Conservation (phyloP, 2,329 filamentous ascomycete species). For the Fusarium chlamydosporum region DNA sequence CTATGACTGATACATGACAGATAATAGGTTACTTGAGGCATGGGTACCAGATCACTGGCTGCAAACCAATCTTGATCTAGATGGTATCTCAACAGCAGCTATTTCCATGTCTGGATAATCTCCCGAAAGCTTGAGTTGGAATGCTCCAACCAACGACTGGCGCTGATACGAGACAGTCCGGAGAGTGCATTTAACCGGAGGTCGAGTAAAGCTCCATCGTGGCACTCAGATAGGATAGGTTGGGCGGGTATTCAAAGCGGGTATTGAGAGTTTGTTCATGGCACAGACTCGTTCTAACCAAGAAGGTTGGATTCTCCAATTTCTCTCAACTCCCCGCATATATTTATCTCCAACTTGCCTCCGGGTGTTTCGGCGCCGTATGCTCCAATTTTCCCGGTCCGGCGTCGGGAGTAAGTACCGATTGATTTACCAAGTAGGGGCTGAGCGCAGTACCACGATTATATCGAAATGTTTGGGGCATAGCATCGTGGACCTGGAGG, state of each 20-base stretch:
- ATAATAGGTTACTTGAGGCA: too few species aligned
- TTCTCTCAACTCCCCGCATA: conserved; percentile 6
- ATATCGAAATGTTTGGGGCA: background rate
- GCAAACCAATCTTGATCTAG: background rate
- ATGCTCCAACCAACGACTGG: conserved; percentile 9
- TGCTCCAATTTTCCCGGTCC: background rate
- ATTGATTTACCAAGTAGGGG: background rate
- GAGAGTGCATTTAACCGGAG: conserved; percentile 30
- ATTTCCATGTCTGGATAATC: conserved; percentile 34
- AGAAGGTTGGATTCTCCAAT: background rate
- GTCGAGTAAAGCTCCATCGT: background rate
- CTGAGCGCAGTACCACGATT: background rate
- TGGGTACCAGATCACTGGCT: background rate
- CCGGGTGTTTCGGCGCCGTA: background rate
- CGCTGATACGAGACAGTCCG: conserved; percentile 9
- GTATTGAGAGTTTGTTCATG: background rate
- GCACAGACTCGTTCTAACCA: background rate
- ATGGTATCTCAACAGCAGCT: background rate
- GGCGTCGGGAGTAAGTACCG: background rate
- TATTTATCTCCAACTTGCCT: background rate
- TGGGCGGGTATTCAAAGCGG: background rate
- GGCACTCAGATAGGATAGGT: too few species aligned
- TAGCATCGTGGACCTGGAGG: background rate
- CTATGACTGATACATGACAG: too few species aligned
- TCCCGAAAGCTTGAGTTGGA: conserved; percentile 26